Evolutionary conservation across 2,329 filamentous ascomycete species (phyloP), one percentile per base, ranked within the genome.

Genomic region (Penicillium sp.): DNA sequence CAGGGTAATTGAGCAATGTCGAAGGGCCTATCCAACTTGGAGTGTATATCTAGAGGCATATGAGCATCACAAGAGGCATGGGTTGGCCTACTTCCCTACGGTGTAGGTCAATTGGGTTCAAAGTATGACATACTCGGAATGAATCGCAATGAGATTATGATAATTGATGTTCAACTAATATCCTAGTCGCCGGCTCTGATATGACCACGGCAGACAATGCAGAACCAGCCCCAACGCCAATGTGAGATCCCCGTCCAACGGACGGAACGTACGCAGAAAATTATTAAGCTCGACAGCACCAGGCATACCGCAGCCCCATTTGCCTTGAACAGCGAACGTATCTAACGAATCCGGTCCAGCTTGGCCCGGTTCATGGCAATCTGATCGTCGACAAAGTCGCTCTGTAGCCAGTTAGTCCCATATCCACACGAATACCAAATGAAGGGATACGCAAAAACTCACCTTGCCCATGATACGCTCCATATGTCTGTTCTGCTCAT

Each of bases 391-490:
- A 96, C 90, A 66, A 81, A 83, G 72, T 96, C 91, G 76, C 87
- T 93, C 90, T 91, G 72, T 27, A 47, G 61, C 29, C 45, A 59
- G 55, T 74, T 64, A 74, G 69, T 51, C 53, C 52, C 34, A 13
- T 34, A 11, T 40, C 5, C 25, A 39, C 11, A 11, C 21, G 3
- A 27, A 11, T 21, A 31, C 16, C 11, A 27, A 5, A 54, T 19
- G 13, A 11, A 36, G 16, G 6, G 21, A 13, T n/a, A 23, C 34
- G 7, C 27, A n/a, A 23, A 44, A 59, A 67, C 79, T 70, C 76
- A 89, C 89, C 88, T 95, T 95, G 64, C 79, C 79, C 63, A 84
- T 89, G 70, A 97, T 91, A 58, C 87, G 83, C 60, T 89, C 87
- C 68, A 96, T 88, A 68, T 87, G 82, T 67, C 83, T 82, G 75